These are phyloP conservation scores for Lumnitzera littorea DNA, from an alignment of 345 rosid species.

Conservation along the genomic window DNA sequence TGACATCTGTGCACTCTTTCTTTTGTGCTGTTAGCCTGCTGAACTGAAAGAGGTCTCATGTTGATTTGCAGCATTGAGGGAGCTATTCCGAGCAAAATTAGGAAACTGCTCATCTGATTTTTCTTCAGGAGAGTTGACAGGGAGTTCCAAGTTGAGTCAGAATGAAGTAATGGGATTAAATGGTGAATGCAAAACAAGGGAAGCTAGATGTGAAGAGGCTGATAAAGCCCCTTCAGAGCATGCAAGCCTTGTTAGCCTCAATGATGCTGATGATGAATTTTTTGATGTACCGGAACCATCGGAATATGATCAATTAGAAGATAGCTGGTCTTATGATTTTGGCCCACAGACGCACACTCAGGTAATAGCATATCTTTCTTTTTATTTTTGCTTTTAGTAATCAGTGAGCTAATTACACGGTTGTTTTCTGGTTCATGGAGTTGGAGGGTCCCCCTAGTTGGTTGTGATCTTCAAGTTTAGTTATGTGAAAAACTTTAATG, in stretches of 20 bases:
- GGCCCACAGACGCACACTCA: conserved; percentile 45
- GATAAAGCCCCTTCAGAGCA: conserved; percentile 61
- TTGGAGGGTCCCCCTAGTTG: not conserved
- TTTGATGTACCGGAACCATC: conserved; percentile 89
- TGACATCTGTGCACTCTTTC: not conserved
- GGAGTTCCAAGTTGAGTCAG: conserved; percentile 31
- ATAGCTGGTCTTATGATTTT: conserved; percentile 60
- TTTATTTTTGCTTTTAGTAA: not conserved
- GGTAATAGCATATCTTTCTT: conserved; percentile 26
- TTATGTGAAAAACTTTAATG: no score
- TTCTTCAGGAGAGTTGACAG: conserved; percentile 62
- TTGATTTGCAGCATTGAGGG: conserved; percentile 63
- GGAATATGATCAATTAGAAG: conserved; percentile 48
- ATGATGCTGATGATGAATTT: conserved; percentile 81
- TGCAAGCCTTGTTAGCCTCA: conserved; percentile 70
- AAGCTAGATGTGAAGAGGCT: conserved; percentile 37
- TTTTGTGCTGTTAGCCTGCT: not conserved
- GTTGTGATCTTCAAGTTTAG: no score
- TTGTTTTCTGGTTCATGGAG: conserved; percentile 1
- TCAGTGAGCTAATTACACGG: not conserved
- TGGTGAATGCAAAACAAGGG: conserved; percentile 30
- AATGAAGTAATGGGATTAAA: conserved; percentile 21
- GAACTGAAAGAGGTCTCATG: not conserved
- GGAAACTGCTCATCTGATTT: conserved; percentile 50
- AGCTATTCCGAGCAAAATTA: conserved; percentile 62